Evolutionary conservation across 2,329 filamentous ascomycete species (phyloP).

Genomic region (Aspergillus sp.): DNA sequence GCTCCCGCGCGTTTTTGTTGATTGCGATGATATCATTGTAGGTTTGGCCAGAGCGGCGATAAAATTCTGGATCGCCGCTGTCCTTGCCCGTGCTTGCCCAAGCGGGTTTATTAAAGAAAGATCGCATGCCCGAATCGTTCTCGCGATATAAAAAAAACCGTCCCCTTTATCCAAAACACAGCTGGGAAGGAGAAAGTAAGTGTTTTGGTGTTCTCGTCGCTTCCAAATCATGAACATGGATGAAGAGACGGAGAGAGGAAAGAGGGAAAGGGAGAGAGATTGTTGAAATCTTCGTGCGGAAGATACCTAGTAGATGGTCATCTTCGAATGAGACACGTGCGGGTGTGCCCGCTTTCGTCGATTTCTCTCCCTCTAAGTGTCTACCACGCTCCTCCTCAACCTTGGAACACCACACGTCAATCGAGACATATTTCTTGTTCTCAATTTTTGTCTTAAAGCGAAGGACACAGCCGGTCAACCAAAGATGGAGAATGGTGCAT

Average conservation of each 20-base stretch:
- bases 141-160: background rate
- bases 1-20: slow-evolving; percentile 42
- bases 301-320: too few species aligned
- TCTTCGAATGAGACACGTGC: background rate
- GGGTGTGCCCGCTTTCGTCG: background rate
- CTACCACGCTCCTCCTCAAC: background rate
- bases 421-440: too few species aligned
- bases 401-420: background rate
- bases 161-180: background rate
- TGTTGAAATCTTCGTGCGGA: background rate
- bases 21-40: slow-evolving; percentile 52
- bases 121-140: slow-evolving; percentile 38
- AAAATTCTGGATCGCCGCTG: slow-evolving; percentile 48
- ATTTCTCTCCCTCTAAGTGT: background rate
- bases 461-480: background rate
- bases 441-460: background rate
- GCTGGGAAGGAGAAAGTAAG: background rate
- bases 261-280: background rate
- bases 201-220: background rate
- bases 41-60: slow-evolving; percentile 53
- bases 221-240: background rate
- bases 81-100: slow-evolving; percentile 51
- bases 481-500: slow-evolving; percentile 75
- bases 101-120: slow-evolving; percentile 60
- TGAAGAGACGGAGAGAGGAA: background rate